Base-by-base conservation (phyloP, 257 asterid genomes). In the Solanum chmielewskii region DNA sequence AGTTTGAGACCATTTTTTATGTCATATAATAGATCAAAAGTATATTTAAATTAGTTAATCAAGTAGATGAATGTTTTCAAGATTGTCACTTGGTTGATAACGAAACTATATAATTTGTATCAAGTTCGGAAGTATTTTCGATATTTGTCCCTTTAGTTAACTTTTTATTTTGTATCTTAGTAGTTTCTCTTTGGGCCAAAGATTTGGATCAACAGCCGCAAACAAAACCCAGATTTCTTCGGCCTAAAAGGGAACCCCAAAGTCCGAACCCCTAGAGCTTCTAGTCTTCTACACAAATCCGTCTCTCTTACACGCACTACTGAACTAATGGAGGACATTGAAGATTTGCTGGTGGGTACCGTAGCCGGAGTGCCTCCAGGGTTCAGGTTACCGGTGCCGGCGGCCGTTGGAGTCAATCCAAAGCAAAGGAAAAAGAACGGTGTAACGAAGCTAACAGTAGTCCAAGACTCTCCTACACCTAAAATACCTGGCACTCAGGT, bases 401-500 rank as follows among this genome's bases (percentile, higher is more conserved):
- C 93, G 5, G 91, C 96, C n/a, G 95, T 96, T 7, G 97, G 95
- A 15, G 90, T 95, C 49, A 94, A 93, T 81, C 92, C 90, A 18
- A 93, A 89, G 89, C 92, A 88, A 31, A 90, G 86, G 92, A 88
- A 86, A 87, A 92, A 87, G 86, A 86, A 45, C 16, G 77, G 84
- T 87, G 88, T 73, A 12, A 68, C 64, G 71, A 89, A 86, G 73
- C 66, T 86, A 73, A 86, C 85, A 70, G 12, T 85, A 37, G 64
- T 92, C 56, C 92, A 86, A 68, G 92, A 92, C 87, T 92, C 92
- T 13, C 88, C 29, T 29, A 11, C 87, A 18, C 86, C 89, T 60
- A 94, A 94, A 88, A 90, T 96, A 87, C 99, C 98, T 2, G 99
- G 99, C 91, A 96, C 98, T 80, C 96, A 96, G 98, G 99, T 31